A percentile compares a stretch with the other conserved stretches of the same genome.
phyloP scores from a whole-genome alignment of 768 basidiomycete genomes.

The Phylloporus arenicola region DNA sequence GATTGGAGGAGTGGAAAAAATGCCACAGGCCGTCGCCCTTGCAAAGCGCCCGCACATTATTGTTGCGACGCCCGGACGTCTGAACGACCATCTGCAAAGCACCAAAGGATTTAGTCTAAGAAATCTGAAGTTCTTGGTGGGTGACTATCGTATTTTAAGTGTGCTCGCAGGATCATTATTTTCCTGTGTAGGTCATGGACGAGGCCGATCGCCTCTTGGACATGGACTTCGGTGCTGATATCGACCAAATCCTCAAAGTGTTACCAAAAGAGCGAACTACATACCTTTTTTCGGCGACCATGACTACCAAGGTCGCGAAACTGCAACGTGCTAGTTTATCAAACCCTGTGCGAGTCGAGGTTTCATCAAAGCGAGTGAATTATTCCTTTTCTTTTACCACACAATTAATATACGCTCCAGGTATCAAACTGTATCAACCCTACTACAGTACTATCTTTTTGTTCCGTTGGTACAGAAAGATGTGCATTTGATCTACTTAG shows the following conservation, averaged over 20 bases:
- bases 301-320: constrained; percentile 98
- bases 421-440: constrained; percentile 93
- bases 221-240: constrained; percentile 92
- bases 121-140: constrained; percentile 79
- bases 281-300: constrained; percentile 96
- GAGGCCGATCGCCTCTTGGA: constrained; percentile 95
- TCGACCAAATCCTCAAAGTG: constrained; percentile 94
- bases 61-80: constrained; percentile 90
- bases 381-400: background rate
- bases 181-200: constrained; percentile 72
- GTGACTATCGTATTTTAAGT: constrained; percentile 20
- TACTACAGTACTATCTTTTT: constrained; percentile 94
- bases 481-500: constrained; percentile 81
- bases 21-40: constrained; percentile 84
- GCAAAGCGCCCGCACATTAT: constrained; percentile 93
- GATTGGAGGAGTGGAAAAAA: constrained; percentile 93
- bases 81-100: constrained; percentile 92
- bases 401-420: constrained; percentile 36
- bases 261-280: constrained; percentile 93
- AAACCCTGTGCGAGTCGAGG: constrained; percentile 92
- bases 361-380: constrained; percentile 75
- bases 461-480: constrained; percentile 91
- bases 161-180: background rate
- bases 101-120: constrained; percentile 95
- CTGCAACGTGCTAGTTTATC: constrained; percentile 89